Base-by-base conservation (phyloP, 163 green algal genomes). In the Volvox carteri region DNA sequence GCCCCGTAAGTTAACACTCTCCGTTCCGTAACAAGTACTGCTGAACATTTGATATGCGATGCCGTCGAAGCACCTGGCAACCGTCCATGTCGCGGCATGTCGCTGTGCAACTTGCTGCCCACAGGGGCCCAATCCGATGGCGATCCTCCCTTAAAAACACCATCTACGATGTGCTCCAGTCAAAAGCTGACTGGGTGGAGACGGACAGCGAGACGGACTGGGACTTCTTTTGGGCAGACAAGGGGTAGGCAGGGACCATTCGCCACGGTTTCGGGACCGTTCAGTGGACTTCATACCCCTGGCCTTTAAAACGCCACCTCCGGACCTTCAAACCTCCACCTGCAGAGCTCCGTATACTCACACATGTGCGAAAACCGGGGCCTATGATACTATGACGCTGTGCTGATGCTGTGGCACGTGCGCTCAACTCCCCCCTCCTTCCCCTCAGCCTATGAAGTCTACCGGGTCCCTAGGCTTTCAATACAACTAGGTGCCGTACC, bases 191-290 rank as follows among this genome's bases (percentile, higher is more conserved):
- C 6, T 96, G 94, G 94, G 42, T 90, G 42, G 94, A 96, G 81
- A 93, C 91, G 30, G 94, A 95, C 21, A 83, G 75, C 8, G 91
- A 94, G 23, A 92, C 90, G 14, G 92, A 95, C 3, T 97, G 94
- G 94, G 95, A 97, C 91, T 95, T 97, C 84, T 95, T 95, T 78
- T 97, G 93, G 91, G 94, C 94, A 25, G 93, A 94, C 76, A 95
- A 94, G 73, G 93, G 93, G 93, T 93, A 77, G 58, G 88, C 84
- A 52, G 35, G 44, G 44, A n/a, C n/a, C n/a, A n/a, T n/a, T n/a
- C n/a, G n/a, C n/a, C n/a, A n/a, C n/a, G n/a, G n/a, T n/a, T n/a
- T n/a, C n/a, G n/a, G n/a, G n/a, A n/a, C n/a, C n/a, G n/a, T n/a
- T n/a, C n/a, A n/a, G n/a, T n/a, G n/a, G n/a, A n/a, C n/a, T n/a